Percentiles rank a stretch among this genome's conserved stretches.
Evolutionary conservation across 139 green algal genomes (phyloP).

Genomic region (Chlamydomonas schloesseri): DNA sequence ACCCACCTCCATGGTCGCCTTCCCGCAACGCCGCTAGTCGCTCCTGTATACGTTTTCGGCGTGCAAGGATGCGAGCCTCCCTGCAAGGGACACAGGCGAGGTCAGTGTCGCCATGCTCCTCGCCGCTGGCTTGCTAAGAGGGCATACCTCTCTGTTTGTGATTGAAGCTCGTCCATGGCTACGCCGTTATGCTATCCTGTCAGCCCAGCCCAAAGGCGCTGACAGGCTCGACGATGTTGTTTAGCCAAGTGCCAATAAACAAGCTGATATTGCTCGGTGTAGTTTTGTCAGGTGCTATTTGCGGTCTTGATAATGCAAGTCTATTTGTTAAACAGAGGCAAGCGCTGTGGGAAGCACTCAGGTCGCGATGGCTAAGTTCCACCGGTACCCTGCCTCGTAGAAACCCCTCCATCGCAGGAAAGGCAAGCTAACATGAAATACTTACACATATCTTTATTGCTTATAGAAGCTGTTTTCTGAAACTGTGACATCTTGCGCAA

Average conservation of each 20-base stretch:
- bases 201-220: no score
- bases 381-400: no score
- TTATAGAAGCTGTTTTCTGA: no score
- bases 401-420: no score
- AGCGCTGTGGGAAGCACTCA: no score
- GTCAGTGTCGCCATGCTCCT: neutral
- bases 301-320: no score
- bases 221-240: neutral
- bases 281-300: neutral
- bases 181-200: no score
- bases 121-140: neutral
- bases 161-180: conserved; percentile 20
- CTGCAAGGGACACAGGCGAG: conserved; percentile 3
- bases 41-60: conserved; percentile 74
- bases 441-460: no score
- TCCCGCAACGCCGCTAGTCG: conserved; percentile 63
- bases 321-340: no score
- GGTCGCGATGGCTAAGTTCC: no score
- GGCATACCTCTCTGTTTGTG: conserved; percentile 32
- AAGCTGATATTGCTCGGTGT: neutral
- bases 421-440: no score
- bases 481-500: no score
- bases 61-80: conserved; percentile 63
- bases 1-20: conserved; percentile 62
- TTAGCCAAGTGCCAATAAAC: neutral